phyloP scores from a whole-genome alignment of 176 grass and related monocot genomes.

The Avena eriantha region DNA sequence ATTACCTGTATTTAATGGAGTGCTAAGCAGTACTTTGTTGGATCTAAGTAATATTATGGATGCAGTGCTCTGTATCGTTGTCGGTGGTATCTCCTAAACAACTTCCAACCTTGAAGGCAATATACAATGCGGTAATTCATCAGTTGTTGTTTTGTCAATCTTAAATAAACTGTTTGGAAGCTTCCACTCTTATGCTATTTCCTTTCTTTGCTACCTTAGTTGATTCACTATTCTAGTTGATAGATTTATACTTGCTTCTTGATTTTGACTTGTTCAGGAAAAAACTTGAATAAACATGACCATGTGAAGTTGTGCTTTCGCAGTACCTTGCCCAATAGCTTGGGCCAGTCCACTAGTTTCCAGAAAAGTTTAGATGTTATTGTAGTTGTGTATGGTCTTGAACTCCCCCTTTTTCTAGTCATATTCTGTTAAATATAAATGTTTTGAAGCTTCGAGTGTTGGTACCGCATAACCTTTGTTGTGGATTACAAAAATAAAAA shows the following conservation, averaged over 20 bases:
- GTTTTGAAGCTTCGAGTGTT: not conserved
- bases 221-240: constrained; percentile 39
- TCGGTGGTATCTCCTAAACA: constrained; percentile 95
- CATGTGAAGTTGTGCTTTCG: not conserved
- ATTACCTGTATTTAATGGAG: constrained; percentile 34
- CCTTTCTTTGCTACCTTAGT: not conserved
- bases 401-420: not conserved
- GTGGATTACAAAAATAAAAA: not conserved
- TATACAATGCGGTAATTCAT: constrained; percentile 87
- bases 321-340: not conserved
- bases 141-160: constrained; percentile 32
- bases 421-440: not conserved
- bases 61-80: constrained; percentile 81
- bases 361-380: not conserved
- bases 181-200: not conserved
- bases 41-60: constrained; percentile 44
- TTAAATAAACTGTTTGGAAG: constrained; percentile 32
- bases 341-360: constrained; percentile 26
- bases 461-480: not conserved
- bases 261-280: constrained; percentile 20
- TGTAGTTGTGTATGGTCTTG: constrained; percentile 12
- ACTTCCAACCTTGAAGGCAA: constrained; percentile 78
- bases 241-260: constrained; percentile 28
- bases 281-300: constrained; percentile 11
- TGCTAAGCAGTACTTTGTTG: constrained; percentile 2